A percentile compares a stretch with the other conserved stretches of the same genome.
Conservation (phyloP, 2,329 filamentous ascomycete species). For the Dryadomyces quercus-mongolicae region DNA sequence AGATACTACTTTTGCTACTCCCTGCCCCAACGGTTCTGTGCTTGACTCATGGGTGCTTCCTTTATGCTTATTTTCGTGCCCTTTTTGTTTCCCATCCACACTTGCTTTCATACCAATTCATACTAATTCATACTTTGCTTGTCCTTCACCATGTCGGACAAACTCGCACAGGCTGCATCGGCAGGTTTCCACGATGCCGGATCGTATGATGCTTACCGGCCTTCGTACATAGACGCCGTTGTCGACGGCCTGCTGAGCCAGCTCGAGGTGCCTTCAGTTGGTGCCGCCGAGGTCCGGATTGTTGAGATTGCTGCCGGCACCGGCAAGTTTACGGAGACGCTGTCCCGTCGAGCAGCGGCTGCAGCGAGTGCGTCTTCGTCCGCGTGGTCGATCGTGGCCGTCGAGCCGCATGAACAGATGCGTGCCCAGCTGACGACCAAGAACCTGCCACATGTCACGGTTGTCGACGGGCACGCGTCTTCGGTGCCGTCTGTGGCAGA, state of each 20-base stretch:
- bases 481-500: conserved; percentile 41
- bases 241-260: conserved; percentile 45
- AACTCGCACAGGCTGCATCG: conserved; percentile 19
- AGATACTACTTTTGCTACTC: too few relatives aligned
- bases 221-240: conserved; percentile 49
- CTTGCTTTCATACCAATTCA: neutral
- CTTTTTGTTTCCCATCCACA: too few relatives aligned
- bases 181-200: conserved; percentile 54
- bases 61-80: too few relatives aligned
- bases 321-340: conserved; percentile 23
- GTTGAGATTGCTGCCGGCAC: conserved; percentile 22
- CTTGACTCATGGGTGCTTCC: neutral
- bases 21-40: neutral
- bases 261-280: conserved; percentile 35
- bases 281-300: conserved; percentile 24
- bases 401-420: conserved; percentile 55
- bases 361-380: too few relatives aligned
- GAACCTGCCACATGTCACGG: conserved; percentile 38
- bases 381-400: conserved; percentile 36
- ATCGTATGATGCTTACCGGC: conserved; percentile 55
- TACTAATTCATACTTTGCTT: neutral
- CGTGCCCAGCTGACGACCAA: conserved; percentile 47
- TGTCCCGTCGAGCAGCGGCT: conserved; percentile 44
- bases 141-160: neutral
- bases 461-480: conserved; percentile 45